Evolutionary conservation across 2,329 filamentous ascomycete genomes (phyloP), one percentile per base, ranked within the genome.

Genomic region (Paraconiothyrium sp.): DNA sequence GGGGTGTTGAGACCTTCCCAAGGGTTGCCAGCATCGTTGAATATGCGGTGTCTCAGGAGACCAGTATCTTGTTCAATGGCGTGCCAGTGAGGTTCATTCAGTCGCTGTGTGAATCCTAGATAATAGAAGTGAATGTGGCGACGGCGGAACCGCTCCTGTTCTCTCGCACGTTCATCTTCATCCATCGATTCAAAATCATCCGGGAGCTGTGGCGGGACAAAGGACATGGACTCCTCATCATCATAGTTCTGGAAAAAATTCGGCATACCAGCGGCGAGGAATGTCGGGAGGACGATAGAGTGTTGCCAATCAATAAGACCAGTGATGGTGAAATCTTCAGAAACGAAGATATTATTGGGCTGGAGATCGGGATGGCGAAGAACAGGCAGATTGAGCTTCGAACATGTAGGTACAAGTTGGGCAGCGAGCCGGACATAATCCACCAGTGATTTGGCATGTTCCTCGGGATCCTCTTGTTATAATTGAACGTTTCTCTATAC

Each of bases 281-380:
- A 76, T 10, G 76, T 74, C 4, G 79, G 80, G n/a, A 80, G 73
- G 30, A 75, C 66, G 2, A 71, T 48, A 43, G 68, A 68, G 63
- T 81, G 72, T 65, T 82, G 44, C 44, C 78, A 82, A 64, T 82
- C 80, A 32, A 82, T 79, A 1, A 82, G 59, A 16, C 77, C 63
- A 27, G 69, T 69, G 44, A 82, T 79, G 6, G 77, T 68, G 43
- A 76, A 66, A 20, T 63, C 44, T 47, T 78, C 73, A 2, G 68
- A 70, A 56, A 59, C 58, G 43, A 65, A 77, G 7, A 64, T 55
- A 60, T 66, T 75, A 44, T 70, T 74, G 0, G 75, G 73, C 57
- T 73, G 67, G 22, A 78, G 74, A 60, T 79, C 76, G 11, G 76
- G 74, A 57, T 80, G 77, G 27, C 76, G 72, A 37, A 79, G 59